These are phyloP conservation scores for Hymenotorrendiella dingleyae DNA, from an alignment of 2,329 filamentous ascomycete genomes.

Conservation along the genomic window DNA sequence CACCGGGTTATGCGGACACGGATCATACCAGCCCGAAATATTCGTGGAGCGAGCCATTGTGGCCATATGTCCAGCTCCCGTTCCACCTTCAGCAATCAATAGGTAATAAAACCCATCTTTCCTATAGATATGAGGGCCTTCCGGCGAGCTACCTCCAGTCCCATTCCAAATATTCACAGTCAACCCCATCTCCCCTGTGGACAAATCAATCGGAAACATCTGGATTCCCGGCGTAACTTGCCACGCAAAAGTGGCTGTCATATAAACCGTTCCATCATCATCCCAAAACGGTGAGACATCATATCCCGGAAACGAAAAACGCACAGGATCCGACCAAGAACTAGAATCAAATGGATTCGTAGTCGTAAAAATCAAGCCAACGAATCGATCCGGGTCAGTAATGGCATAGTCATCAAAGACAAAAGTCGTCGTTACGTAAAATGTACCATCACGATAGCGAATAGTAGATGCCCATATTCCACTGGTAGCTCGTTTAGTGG, in stretches of 20 bases:
- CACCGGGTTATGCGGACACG: slow-evolving; percentile 39
- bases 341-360: slow-evolving; percentile 35
- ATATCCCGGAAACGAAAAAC: slow-evolving; percentile 45
- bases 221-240: slow-evolving; percentile 35
- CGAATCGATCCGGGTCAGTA: slow-evolving; percentile 34
- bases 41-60: slow-evolving; percentile 40
- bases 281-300: slow-evolving; percentile 53
- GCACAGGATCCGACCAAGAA: slow-evolving; percentile 39
- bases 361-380: slow-evolving; percentile 38
- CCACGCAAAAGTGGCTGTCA: slow-evolving; percentile 37
- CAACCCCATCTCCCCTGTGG: slow-evolving; percentile 30
- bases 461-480: slow-evolving; percentile 45
- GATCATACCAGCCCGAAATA: slow-evolving; percentile 40
- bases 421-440: slow-evolving; percentile 39
- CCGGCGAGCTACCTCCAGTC: slow-evolving; percentile 38
- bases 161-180: slow-evolving; percentile 41
- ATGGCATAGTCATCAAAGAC: slow-evolving; percentile 34
- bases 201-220: slow-evolving; percentile 35
- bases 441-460: slow-evolving; percentile 36
- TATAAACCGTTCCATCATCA: slow-evolving; percentile 47
- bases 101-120: slow-evolving; percentile 47
- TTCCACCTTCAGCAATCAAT: slow-evolving; percentile 48
- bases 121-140: slow-evolving; percentile 49
- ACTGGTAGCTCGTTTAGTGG: slow-evolving; percentile 30
- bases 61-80: slow-evolving; percentile 42